These are phyloP conservation scores for Ceratocystiopsis sp. DNA, from an alignment of 2,329 filamentous ascomycete species.

Conservation along the genomic window DNA sequence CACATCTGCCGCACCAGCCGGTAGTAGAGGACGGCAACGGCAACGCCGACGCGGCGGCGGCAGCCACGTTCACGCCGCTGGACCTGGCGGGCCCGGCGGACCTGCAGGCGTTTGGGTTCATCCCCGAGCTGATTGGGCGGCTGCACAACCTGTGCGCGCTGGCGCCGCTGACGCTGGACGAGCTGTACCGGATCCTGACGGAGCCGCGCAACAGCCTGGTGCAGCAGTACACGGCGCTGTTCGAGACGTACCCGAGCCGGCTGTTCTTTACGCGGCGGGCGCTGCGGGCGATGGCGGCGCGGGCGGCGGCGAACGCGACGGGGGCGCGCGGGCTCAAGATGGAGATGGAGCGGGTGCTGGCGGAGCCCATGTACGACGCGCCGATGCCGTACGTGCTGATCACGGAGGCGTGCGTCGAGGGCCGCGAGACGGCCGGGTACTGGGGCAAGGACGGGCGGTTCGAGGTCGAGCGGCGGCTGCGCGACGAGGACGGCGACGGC, in stretches of 20 bases:
- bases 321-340: slow-evolving; percentile 67
- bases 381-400: slow-evolving; percentile 61
- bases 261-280: slow-evolving; percentile 71
- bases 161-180: slow-evolving; percentile 48
- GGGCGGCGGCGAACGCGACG: slow-evolving; percentile 44
- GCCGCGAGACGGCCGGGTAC: slow-evolving; percentile 40
- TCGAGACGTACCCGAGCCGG: slow-evolving; percentile 61
- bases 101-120: slow-evolving; percentile 74
- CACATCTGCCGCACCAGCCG: slow-evolving; percentile 38
- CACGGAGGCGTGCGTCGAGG: slow-evolving; percentile 49
- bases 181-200: slow-evolving; percentile 74
- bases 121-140: slow-evolving; percentile 89
- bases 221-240: slow-evolving; percentile 76
- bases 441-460: slow-evolving; percentile 55
- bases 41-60: slow-evolving; percentile 8
- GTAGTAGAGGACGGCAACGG: slow-evolving; percentile 7
- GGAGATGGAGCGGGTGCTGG: slow-evolving; percentile 62
- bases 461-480: slow-evolving; percentile 50
- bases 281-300: slow-evolving; percentile 61
- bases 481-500: slow-evolving; percentile 36
- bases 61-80: slow-evolving; percentile 34
- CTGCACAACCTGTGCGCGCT: slow-evolving; percentile 82
- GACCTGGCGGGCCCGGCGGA: slow-evolving; percentile 62
- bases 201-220: slow-evolving; percentile 82
- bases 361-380: slow-evolving; percentile 67